Evolutionary conservation across 176 grass and related monocot species (phyloP).

Genomic region (Cenchrus fungigraminus): DNA sequence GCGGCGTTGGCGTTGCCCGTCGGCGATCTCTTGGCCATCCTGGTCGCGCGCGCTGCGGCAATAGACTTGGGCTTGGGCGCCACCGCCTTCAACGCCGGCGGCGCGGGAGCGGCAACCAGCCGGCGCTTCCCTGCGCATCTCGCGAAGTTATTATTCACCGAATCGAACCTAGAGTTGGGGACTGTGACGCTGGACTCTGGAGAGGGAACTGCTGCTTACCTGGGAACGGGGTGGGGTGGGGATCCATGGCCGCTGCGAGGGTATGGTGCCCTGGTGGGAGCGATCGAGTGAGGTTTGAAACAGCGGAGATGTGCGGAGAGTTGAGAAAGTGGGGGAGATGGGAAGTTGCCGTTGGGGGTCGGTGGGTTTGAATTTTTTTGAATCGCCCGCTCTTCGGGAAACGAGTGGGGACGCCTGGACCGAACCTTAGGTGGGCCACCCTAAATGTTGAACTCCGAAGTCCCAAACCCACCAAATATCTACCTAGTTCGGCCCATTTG

Average conservation of each 20-base stretch:
- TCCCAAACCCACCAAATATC: background rate
- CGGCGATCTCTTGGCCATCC: constrained; percentile 34
- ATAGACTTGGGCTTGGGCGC: constrained; percentile 39
- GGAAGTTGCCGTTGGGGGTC: constrained; percentile 27
- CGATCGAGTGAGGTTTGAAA: background rate
- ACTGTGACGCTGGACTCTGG: background rate
- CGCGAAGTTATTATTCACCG: background rate
- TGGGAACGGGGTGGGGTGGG: constrained; percentile 50
- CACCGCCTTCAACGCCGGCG: background rate
- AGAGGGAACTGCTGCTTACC: constrained; percentile 29
- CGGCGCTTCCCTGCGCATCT: constrained; percentile 40
- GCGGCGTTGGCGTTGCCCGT: background rate
- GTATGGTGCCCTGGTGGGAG: no score
- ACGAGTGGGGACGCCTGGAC: background rate
- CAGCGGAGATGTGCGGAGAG: background rate
- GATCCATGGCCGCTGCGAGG: constrained; percentile 41
- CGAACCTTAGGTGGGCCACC: background rate
- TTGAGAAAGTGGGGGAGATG: background rate
- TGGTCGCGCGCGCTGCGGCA: constrained; percentile 27
- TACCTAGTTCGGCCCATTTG: background rate
- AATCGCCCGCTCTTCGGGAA: constrained; percentile 19
- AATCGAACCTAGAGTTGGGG: background rate
- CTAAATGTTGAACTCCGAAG: background rate
- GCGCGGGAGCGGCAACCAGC: constrained; percentile 7
- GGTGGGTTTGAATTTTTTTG: constrained; percentile 49